These are phyloP conservation scores for Cornus kousa DNA, from an alignment of 148 eudicot species.

Conservation along the genomic window DNA sequence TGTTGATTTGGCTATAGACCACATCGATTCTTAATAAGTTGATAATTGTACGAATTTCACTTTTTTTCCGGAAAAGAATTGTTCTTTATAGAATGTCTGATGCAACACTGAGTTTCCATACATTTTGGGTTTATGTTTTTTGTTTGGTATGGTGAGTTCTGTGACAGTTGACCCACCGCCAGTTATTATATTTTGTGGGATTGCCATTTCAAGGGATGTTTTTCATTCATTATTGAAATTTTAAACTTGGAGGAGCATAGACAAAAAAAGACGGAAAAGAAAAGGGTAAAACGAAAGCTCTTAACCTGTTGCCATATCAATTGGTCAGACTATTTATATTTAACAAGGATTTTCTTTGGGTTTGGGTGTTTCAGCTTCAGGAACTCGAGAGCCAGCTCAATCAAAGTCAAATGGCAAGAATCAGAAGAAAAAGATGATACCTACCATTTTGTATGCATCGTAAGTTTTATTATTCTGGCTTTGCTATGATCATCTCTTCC, in stretches of 20 bases:
- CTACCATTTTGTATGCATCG: constrained; percentile 88
- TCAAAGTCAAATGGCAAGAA: constrained; percentile 36
- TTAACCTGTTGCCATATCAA: not conserved
- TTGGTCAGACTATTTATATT: not conserved
- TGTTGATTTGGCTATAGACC: too few species aligned
- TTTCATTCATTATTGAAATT: too few species aligned
- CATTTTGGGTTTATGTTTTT: not conserved
- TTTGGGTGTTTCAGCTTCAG: constrained; percentile 28
- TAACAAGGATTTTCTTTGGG: not conserved
- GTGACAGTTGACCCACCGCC: not conserved
- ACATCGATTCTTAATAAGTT: too few species aligned
- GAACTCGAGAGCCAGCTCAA: constrained; percentile 43
- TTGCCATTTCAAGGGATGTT: not conserved
- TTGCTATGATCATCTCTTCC: not conserved
- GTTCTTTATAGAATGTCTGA: not conserved
- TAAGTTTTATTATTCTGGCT: constrained; percentile 34
- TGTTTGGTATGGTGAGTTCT: not conserved
- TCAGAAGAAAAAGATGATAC: constrained; percentile 48
- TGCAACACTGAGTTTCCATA: not conserved
- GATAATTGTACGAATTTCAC: too few species aligned
- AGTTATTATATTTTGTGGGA: not conserved
- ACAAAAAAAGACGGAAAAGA: too few species aligned
- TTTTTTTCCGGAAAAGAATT: too few species aligned
- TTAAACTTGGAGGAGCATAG: too few species aligned
- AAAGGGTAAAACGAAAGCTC: too few species aligned